A percentile compares a stretch with the other conserved stretches of the same genome.
phyloP scores from a whole-genome alignment of 169 alveolate genomes.

The Plasmodium ovale region DNA sequence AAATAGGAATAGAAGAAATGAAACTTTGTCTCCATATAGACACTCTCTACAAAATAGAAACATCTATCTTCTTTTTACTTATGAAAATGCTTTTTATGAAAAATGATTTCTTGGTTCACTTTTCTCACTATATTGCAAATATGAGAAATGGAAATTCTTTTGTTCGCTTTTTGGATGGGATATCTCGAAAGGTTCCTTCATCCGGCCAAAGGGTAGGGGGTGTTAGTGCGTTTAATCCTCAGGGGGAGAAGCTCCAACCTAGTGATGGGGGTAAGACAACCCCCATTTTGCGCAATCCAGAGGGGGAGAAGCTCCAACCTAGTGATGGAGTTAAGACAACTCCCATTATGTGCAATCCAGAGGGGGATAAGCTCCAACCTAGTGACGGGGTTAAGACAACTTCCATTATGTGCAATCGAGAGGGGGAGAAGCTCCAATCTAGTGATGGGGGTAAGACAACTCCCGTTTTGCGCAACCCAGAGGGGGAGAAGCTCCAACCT shows the following conservation, averaged over 20 bases:
- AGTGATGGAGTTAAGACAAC: too few species aligned
- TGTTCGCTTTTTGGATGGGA: constrained; percentile 12
- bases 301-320: too few species aligned
- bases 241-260: too few species aligned
- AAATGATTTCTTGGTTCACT: constrained; percentile 16
- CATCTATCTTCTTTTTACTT: constrained; percentile 44
- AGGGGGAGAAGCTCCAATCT: too few species aligned
- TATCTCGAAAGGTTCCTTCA: not conserved
- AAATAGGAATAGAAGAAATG: constrained; percentile 69
- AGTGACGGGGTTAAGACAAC: too few species aligned
- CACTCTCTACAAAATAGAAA: constrained; percentile 25
- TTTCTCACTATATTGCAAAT: constrained; percentile 24
- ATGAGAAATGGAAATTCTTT: constrained; percentile 37
- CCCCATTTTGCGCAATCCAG: too few species aligned
- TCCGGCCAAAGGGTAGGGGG: not conserved
- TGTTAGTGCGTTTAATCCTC: not conserved
- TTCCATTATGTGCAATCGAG: too few species aligned
- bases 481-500: too few species aligned
- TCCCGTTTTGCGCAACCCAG: too few species aligned
- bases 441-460: too few species aligned
- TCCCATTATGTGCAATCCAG: too few species aligned
- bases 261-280: not conserved
- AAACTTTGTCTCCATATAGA: constrained; percentile 47
- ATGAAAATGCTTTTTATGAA: constrained; percentile 61
- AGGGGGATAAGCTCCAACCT: too few species aligned